Percentiles rank a stretch among this genome's conserved stretches.
Conservation (phyloP, 1,284 basidiomycete species). For the Apiotrichum gamsii region DNA sequence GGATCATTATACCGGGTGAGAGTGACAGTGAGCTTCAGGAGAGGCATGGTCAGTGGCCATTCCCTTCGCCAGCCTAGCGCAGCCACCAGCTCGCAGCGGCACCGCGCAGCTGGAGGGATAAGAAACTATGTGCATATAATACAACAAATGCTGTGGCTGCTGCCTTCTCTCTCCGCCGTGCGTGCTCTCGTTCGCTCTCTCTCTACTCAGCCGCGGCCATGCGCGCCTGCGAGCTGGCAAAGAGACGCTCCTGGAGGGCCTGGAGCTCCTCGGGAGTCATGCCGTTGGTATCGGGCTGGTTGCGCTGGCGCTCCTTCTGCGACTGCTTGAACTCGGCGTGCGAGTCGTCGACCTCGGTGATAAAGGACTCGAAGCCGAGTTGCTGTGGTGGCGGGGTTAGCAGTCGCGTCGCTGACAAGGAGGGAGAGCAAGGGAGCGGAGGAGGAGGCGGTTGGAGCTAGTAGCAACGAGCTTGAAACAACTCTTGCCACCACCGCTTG, state of each 20-base stretch:
- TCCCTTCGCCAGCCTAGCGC: conserved; percentile 3
- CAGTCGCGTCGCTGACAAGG: too few species aligned
- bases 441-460: background rate
- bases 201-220: conserved; percentile 45
- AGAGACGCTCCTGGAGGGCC: conserved; percentile 80
- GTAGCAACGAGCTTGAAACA: background rate
- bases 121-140: too few species aligned
- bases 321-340: conserved; percentile 59
- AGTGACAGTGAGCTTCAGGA: too few species aligned
- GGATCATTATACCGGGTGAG: too few species aligned
- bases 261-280: conserved; percentile 85
- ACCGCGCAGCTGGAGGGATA: background rate
- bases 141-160: too few species aligned
- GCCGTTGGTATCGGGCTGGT: conserved; percentile 82
- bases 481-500: background rate
- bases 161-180: too few species aligned
- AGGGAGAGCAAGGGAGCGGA: too few species aligned
- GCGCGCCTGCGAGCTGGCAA: conserved; percentile 69
- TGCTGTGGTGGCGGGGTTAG: too few species aligned
- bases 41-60: background rate
- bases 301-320: conserved; percentile 56
- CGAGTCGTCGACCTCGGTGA: conserved; percentile 91
- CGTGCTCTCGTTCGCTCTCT: too few species aligned
- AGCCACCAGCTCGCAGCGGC: background rate
- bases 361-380: conserved; percentile 78